A percentile compares a stretch with the other conserved stretches of the same genome.
phyloP scores from a whole-genome alignment of 2,329 filamentous ascomycete genomes.

The Ascochyta fabae region DNA sequence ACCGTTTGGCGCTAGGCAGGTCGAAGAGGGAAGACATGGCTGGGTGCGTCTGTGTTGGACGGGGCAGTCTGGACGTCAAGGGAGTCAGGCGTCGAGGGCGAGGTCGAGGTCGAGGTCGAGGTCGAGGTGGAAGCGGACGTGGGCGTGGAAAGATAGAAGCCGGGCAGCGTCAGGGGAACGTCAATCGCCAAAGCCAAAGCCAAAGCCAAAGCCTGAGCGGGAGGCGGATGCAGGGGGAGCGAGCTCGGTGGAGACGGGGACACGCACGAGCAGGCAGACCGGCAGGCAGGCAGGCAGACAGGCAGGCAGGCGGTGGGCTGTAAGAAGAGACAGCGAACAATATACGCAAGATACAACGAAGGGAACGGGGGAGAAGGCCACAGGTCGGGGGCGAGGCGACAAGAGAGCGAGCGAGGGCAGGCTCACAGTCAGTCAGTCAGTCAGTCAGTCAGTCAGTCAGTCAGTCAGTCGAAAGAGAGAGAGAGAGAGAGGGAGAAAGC shows the following conservation, averaged over 20 bases:
- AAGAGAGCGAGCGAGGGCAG: conserved; percentile 1
- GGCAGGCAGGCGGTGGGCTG: background rate
- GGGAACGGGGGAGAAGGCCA: conserved; percentile 14
- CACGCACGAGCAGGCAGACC: conserved; percentile 13
- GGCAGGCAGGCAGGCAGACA: background rate
- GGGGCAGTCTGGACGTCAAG: too few relatives aligned
- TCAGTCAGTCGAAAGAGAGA: background rate
- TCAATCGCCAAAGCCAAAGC: background rate
- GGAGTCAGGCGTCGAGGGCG: too few relatives aligned
- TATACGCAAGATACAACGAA: conserved; percentile 33
- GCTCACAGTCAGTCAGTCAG: background rate
- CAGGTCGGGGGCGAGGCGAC: conserved; percentile 9
- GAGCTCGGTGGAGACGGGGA: conserved; percentile 1
- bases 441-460: background rate
- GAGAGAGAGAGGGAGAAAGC: background rate
- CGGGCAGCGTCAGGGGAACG: conserved; percentile 22
- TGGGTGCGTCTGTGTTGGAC: too few relatives aligned
- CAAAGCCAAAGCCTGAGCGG: conserved; percentile 3
- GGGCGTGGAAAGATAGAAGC: too few relatives aligned
- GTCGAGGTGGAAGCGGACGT: too few relatives aligned
- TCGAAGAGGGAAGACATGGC: too few relatives aligned
- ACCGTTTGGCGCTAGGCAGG: too few relatives aligned
- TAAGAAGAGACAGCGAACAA: conserved; percentile 32
- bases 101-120: background rate
- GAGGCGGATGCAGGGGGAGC: conserved; percentile 18